Evolutionary conservation across 352 stramenopile genomes (phyloP).

Genomic region (Pythium graminicola): DNA sequence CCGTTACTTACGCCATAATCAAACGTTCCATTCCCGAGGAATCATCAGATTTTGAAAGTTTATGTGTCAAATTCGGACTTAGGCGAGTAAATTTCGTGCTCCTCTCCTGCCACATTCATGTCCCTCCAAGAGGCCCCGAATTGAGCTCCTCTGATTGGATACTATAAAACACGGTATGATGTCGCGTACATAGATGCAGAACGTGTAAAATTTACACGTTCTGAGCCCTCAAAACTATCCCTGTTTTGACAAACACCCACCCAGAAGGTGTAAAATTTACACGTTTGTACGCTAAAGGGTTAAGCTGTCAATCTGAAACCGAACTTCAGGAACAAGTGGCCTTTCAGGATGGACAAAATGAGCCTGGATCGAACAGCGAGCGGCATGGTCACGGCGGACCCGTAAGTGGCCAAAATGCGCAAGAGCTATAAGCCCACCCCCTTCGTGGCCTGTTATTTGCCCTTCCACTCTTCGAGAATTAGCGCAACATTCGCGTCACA

Average conservation of each 20-base stretch:
- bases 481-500: too few species aligned
- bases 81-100: constrained; percentile 4
- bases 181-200: neutral
- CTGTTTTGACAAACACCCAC: constrained; percentile 8
- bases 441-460: too few species aligned
- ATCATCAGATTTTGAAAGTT: neutral
- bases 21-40: constrained; percentile 11
- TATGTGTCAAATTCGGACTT: constrained; percentile 2
- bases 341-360: too few species aligned
- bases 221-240: constrained; percentile 1
- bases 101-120: neutral
- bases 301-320: constrained; percentile 14
- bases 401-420: too few species aligned
- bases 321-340: too few species aligned
- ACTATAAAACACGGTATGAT: constrained; percentile 8
- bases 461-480: too few species aligned
- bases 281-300: constrained; percentile 4
- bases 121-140: neutral
- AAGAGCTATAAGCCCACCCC: too few species aligned
- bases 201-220: constrained; percentile 10
- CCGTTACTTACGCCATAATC: constrained; percentile 3
- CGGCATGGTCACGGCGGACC: too few species aligned
- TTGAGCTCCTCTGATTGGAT: neutral
- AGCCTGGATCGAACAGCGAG: too few species aligned
- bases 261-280: constrained; percentile 5